phyloP scores from a whole-genome alignment of 495 filamentous ascomycete genomes.

The Tuber aestivum region DNA sequence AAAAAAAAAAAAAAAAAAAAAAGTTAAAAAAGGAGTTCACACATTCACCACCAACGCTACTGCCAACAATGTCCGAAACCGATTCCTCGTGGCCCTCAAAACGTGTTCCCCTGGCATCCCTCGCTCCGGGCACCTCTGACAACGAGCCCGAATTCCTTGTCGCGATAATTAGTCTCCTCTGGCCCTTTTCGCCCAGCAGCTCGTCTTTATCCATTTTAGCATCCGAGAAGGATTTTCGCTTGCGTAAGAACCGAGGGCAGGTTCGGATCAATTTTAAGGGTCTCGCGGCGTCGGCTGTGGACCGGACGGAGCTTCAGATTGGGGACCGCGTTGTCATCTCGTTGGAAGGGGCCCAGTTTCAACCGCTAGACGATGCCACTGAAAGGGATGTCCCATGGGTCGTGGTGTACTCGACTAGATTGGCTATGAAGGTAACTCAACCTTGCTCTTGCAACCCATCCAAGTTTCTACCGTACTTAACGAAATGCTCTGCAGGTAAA shows the following conservation, averaged over 20 bases:
- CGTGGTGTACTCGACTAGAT: constrained; percentile 25
- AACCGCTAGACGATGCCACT: constrained; percentile 26
- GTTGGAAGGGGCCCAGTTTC: constrained; percentile 60
- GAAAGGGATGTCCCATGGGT: constrained; percentile 36
- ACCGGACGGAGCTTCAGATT: constrained; percentile 60
- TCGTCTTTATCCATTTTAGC: constrained; percentile 67
- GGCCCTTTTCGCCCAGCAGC: constrained; percentile 80
- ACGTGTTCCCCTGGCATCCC: constrained; percentile 31
- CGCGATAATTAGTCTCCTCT: constrained; percentile 74
- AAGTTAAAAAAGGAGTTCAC: not conserved
- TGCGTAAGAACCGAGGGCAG: constrained; percentile 72
- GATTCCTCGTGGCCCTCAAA: constrained; percentile 37
- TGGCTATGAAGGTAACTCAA: constrained; percentile 36
- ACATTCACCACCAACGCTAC: not conserved
- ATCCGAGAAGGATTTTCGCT: constrained; percentile 78
- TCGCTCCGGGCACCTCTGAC: constrained; percentile 11
- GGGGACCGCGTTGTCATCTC: constrained; percentile 67
- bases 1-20: not conserved
- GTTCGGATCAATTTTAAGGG: constrained; percentile 76
- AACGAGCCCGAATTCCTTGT: constrained; percentile 44
- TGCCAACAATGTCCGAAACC: constrained; percentile 41
- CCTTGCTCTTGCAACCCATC: not conserved
- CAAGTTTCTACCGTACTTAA: not conserved
- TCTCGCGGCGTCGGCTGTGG: constrained; percentile 61
- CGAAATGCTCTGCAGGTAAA: constrained; percentile 19